Evolutionary conservation across 2,329 filamentous ascomycete species (phyloP).

Genomic region (Xylariaceae sp.): DNA sequence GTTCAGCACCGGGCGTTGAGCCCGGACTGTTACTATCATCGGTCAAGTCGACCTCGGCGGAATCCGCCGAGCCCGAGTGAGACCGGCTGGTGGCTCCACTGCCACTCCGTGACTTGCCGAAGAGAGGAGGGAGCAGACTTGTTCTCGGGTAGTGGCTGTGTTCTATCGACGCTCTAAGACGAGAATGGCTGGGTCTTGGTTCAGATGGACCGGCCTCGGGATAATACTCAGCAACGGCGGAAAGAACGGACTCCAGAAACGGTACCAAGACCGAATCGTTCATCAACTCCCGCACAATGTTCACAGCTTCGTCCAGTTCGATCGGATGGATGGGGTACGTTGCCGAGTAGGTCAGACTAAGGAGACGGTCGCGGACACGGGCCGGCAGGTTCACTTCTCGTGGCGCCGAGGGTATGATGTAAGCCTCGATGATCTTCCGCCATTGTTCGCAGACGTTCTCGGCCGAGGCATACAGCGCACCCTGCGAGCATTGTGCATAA

Average conservation of each 20-base stretch:
- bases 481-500: constrained; percentile 38
- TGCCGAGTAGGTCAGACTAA: constrained; percentile 51
- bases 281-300: constrained; percentile 92
- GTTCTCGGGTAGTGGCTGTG: constrained; percentile 4
- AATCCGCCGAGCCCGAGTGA: constrained; percentile 37
- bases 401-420: constrained; percentile 77
- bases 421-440: constrained; percentile 81
- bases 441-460: constrained; percentile 74
- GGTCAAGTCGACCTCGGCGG: constrained; percentile 42
- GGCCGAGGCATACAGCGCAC: constrained; percentile 34
- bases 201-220: constrained; percentile 30
- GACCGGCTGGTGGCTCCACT: constrained; percentile 30
- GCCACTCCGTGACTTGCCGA: constrained; percentile 29
- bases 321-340: constrained; percentile 64
- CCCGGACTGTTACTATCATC: constrained; percentile 60
- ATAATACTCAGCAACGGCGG: constrained; percentile 27
- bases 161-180: too few relatives aligned
- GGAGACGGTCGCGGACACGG: constrained; percentile 72
- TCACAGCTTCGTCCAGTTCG: constrained; percentile 71
- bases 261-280: constrained; percentile 91
- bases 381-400: constrained; percentile 88
- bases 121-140: constrained; percentile 31
- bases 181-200: constrained; percentile 30
- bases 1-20: constrained; percentile 49
- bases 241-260: constrained; percentile 66